A percentile compares a stretch with the other conserved stretches of the same genome.
phyloP scores from a whole-genome alignment of 352 stramenopile species.

The Phytopythium boreale region DNA sequence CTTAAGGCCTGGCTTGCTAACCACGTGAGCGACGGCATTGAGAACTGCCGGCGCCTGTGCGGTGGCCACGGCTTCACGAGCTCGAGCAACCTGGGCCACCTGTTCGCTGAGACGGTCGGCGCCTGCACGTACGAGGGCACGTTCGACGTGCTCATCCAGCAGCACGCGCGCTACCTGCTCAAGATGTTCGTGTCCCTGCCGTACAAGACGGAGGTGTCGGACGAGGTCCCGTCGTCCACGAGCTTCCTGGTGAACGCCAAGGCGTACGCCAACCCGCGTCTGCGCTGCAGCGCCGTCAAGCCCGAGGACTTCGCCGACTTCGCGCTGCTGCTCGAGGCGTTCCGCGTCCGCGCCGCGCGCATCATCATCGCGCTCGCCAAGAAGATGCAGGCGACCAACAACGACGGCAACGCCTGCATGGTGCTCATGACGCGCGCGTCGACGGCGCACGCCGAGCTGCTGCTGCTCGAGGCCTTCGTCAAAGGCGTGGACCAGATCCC shows the following conservation, averaged over 20 bases:
- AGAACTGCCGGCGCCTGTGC: conserved; percentile 43
- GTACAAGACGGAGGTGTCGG: conserved; percentile 6
- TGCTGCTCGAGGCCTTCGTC: conserved; percentile 38
- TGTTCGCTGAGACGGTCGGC: conserved; percentile 30
- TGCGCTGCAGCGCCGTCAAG: conserved; percentile 31
- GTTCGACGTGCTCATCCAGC: conserved; percentile 66
- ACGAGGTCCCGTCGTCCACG: conserved; percentile 5
- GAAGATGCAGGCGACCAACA: conserved; percentile 38
- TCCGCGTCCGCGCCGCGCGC: conserved; percentile 34
- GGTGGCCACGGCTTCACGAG: conserved; percentile 37
- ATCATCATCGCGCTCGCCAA: conserved; percentile 23
- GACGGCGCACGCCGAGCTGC: conserved; percentile 41
- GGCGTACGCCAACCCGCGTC: conserved; percentile 18
- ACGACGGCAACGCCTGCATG: conserved; percentile 52
- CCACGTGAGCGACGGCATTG: conserved; percentile 39
- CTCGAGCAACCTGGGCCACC: conserved; percentile 28
- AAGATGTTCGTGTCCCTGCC: conserved; percentile 28
- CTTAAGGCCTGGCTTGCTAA: conserved; percentile 53
- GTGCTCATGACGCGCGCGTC: conserved; percentile 49
- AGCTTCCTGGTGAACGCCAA: conserved; percentile 37
- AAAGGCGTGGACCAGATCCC: conserved; percentile 21
- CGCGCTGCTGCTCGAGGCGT: conserved; percentile 31
- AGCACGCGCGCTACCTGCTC: conserved; percentile 56
- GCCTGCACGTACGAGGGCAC: conserved; percentile 66
- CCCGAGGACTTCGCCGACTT: conserved; percentile 35